Conservation (phyloP, 2,329 filamentous ascomycete genomes). For the Metarhizium brunneum region DNA sequence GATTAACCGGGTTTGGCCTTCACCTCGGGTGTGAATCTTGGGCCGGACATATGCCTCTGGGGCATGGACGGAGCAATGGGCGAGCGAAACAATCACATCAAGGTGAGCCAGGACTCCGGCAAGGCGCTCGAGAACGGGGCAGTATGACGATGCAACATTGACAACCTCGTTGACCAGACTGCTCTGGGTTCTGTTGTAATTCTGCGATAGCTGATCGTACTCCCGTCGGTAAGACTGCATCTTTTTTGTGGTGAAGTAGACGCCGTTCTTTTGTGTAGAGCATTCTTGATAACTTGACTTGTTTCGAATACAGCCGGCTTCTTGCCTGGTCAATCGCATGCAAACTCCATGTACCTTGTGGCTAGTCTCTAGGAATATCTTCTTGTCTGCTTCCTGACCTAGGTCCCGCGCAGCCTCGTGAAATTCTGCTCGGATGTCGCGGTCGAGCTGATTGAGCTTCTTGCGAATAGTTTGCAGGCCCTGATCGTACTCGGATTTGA, state of each 20-base stretch:
- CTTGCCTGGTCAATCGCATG: slow-evolving; percentile 82
- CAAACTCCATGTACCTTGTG: slow-evolving; percentile 96
- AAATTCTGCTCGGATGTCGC: slow-evolving; percentile 79
- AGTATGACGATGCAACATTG: slow-evolving; percentile 86
- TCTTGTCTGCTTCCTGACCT: slow-evolving; percentile 91
- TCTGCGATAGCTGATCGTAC: slow-evolving; percentile 86
- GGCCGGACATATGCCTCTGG: slow-evolving; percentile 87
- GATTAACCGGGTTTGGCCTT: slow-evolving; percentile 79
- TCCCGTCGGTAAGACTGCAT: slow-evolving; percentile 77
- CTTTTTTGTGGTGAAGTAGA: slow-evolving; percentile 87
- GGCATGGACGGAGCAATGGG: slow-evolving; percentile 87
- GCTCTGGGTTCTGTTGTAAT: slow-evolving; percentile 89
- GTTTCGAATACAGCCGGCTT: slow-evolving; percentile 88
- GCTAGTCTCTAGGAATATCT: slow-evolving; percentile 85
- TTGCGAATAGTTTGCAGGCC: slow-evolving; percentile 77
- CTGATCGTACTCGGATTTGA: slow-evolving; percentile 97
- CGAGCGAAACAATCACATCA: slow-evolving; percentile 89
- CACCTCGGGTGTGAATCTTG: slow-evolving; percentile 79
- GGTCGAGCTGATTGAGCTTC: slow-evolving; percentile 75
- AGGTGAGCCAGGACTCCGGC: slow-evolving; percentile 80
- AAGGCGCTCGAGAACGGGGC: slow-evolving; percentile 81
- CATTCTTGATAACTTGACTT: slow-evolving; percentile 87
- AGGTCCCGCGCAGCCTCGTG: slow-evolving; percentile 68
- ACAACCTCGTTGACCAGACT: slow-evolving; percentile 91
- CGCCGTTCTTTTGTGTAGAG: slow-evolving; percentile 97